Percentiles rank a stretch among this genome's conserved stretches.
Evolutionary conservation across 2,329 filamentous ascomycete species (phyloP).

Genomic region (Pseudogymnoascus sp.): DNA sequence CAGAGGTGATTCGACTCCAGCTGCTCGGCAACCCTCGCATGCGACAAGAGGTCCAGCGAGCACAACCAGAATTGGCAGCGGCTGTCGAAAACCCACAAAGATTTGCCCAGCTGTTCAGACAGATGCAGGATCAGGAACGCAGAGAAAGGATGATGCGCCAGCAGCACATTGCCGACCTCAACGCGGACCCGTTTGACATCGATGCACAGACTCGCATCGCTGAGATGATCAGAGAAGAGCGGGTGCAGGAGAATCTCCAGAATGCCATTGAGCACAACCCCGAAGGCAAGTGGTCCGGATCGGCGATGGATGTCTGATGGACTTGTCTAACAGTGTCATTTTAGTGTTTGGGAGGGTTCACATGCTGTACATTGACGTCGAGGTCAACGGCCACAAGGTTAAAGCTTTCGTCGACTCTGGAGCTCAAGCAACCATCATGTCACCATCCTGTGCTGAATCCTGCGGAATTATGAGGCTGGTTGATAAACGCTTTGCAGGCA

Average conservation of each 20-base stretch:
- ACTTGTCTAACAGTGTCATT: conserved; percentile 13
- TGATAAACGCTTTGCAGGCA: conserved; percentile 82
- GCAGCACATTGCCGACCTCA: conserved; percentile 74
- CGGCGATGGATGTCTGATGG: background rate
- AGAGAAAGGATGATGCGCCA: conserved; percentile 69
- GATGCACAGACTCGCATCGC: conserved; percentile 89
- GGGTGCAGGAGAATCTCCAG: conserved; percentile 90
- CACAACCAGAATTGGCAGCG: conserved; percentile 68
- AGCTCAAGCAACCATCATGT: conserved; percentile 98
- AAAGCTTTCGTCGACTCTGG: conserved; percentile 97
- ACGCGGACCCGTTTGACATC: conserved; percentile 88
- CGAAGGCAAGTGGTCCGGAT: conserved; percentile 59
- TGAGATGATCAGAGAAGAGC: conserved; percentile 92
- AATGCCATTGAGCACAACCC: conserved; percentile 96
- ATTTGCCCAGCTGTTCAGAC: conserved; percentile 65
- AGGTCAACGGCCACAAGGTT: conserved; percentile 85
- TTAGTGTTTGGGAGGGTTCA: conserved; percentile 88
- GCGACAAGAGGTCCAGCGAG: conserved; percentile 60
- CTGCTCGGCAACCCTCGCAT: conserved; percentile 70
- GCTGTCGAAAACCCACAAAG: conserved; percentile 66
- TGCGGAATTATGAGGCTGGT: conserved; percentile 96
- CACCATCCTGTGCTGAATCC: conserved; percentile 77
- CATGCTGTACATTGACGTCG: conserved; percentile 92
- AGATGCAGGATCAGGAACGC: conserved; percentile 61
- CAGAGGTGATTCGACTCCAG: conserved; percentile 75